Base-by-base conservation (phyloP, 305 asterid genomes). In the Fraxinus greggii region DNA sequence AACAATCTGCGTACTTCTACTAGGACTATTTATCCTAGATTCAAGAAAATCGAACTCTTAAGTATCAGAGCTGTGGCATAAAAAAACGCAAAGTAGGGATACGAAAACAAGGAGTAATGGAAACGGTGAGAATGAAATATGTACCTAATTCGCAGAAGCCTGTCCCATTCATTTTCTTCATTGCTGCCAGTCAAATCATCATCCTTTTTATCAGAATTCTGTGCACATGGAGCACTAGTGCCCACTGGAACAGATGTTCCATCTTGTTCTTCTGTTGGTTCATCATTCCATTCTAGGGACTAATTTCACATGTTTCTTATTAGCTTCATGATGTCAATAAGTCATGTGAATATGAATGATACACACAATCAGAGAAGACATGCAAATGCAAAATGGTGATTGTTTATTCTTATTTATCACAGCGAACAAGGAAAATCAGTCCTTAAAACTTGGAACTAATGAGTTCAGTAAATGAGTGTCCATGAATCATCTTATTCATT, bases 91-190 rank as follows among this genome's bases (percentile, higher is more conserved):
- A 70, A 72, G 76, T 15, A 72, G 26, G 36, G 15, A 31, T 17
- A 32, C 6, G 26, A 32, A 72, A 32, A 72, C 75, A 70, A 70
- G 35, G 24, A 70, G 19, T 65, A 28, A 32, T 15, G 76, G 76
- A 72, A 83, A 75, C 38, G 40, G 76, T 75, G 61, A 79, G 42
- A 72, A 82, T 21, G 76, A 84, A 78, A 51, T 80, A 78, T 90
- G 70, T 83, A 97, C 99, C 99, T 92, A 83, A 91, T 89, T 85
- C 93, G 94, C 79, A 97, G 94, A 91, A 97, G 98, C 90, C 91
- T 93, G 87, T 97, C 99, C 98, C 99, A 94, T 85, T 93, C 99
- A 80, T 85, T 93, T 86, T 92, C 97, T 90, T 94, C 98, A 86
- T 81, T 85, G 78, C 75, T 69, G 70, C 87, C 88, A 79, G 63